These are phyloP conservation scores for Fomitopsis palustris DNA, from an alignment of 1,284 basidiomycete species.

Conservation along the genomic window DNA sequence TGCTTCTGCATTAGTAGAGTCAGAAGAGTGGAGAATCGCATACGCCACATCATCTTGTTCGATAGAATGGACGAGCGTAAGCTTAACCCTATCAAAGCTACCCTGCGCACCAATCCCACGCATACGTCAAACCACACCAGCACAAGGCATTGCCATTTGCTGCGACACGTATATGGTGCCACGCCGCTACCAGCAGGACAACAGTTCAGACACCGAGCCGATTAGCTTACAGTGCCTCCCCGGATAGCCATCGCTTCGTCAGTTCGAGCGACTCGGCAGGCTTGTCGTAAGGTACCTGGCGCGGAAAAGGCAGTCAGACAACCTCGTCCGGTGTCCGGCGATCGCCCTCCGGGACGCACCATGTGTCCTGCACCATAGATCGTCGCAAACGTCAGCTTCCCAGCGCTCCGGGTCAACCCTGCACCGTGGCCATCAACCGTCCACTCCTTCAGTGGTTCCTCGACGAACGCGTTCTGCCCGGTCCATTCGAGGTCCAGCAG, in stretches of 20 bases:
- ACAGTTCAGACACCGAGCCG: not conserved
- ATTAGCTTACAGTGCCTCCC: conserved; percentile 14
- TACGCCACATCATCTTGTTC: too few relatives aligned
- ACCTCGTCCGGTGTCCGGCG: not conserved
- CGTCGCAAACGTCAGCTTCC: conserved; percentile 61
- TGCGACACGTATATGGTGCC: too few relatives aligned
- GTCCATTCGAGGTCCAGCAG: conserved; percentile 58
- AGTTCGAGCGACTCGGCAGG: conserved; percentile 50
- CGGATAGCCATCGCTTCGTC: conserved; percentile 48
- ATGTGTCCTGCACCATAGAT: conserved; percentile 62
- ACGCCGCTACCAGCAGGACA: too few relatives aligned
- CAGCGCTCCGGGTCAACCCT: conserved; percentile 54
- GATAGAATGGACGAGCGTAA: too few relatives aligned
- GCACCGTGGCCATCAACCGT: conserved; percentile 43
- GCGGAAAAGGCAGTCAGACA: not conserved
- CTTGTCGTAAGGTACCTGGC: conserved; percentile 57
- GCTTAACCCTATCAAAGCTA: too few relatives aligned
- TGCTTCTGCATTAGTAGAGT: too few relatives aligned
- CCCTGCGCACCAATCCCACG: too few relatives aligned
- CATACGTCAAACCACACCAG: too few relatives aligned
- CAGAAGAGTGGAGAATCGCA: too few relatives aligned
- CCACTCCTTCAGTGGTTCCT: conserved; percentile 53
- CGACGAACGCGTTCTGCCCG: conserved; percentile 47
- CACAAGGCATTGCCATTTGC: too few relatives aligned
- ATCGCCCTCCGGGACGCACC: conserved; percentile 36